phyloP scores from a whole-genome alignment of 139 green algal genomes.

The Astrephomene gubernaculifera region DNA sequence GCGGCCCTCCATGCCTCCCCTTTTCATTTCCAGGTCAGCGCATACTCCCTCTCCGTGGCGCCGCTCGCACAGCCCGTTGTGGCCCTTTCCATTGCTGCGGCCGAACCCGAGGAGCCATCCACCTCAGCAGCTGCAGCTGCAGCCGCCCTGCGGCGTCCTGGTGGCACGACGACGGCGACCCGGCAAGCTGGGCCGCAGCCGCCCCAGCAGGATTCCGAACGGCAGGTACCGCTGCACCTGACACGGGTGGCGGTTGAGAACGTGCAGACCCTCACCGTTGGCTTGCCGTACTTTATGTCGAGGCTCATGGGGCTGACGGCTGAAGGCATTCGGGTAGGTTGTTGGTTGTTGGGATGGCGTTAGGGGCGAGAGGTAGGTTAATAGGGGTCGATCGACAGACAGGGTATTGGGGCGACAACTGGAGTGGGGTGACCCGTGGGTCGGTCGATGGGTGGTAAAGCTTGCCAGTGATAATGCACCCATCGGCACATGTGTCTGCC shows the following conservation, averaged over 20 bases:
- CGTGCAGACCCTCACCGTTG: slow-evolving; percentile 32
- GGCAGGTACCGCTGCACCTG: slow-evolving; percentile 6
- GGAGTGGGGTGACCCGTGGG: no score
- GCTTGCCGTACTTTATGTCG: background rate
- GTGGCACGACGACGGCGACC: background rate
- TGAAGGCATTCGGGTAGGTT: no score
- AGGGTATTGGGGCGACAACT: no score
- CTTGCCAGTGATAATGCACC: no score
- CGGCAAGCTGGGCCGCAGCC: background rate
- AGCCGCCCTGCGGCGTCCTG: background rate
- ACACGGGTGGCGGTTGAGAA: slow-evolving; percentile 33
- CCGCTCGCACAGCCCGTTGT: background rate
- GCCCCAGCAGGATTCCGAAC: background rate
- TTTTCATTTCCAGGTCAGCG: slow-evolving; percentile 2
- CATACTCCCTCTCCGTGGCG: slow-evolving; percentile 31
- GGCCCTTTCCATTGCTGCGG: no score
- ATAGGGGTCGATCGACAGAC: no score
- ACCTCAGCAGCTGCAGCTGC: background rate
- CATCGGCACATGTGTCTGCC: no score
- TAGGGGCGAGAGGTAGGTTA: no score
- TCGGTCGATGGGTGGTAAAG: no score
- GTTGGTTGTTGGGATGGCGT: no score
- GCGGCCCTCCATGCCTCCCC: background rate
- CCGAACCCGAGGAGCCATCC: no score
- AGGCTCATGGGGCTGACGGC: slow-evolving; percentile 18